phyloP scores from a whole-genome alignment of 306 rosid species.

The Trifolium subterraneum region DNA sequence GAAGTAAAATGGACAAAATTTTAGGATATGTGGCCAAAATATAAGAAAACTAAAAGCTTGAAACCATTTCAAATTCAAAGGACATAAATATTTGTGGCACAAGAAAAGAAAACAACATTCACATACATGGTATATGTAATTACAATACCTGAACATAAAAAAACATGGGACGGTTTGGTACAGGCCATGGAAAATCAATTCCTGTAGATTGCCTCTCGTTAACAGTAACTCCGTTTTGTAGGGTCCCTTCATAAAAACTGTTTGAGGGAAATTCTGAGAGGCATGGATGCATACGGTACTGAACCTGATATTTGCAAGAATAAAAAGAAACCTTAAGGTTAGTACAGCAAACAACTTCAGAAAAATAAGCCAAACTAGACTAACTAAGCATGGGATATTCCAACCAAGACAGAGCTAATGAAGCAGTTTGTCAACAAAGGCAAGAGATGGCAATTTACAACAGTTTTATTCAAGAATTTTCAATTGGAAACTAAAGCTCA shows the following conservation, averaged over 20 bases:
- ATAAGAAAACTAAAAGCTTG: neutral
- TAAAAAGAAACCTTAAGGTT: conserved; percentile 10
- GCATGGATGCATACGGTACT: conserved; percentile 99
- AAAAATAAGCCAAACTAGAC: conserved; percentile 19
- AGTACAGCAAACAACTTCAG: conserved; percentile 6
- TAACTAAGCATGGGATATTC: conserved; percentile 6
- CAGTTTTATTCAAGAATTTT: neutral
- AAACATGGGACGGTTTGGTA: conserved; percentile 98
- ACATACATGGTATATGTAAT: conserved; percentile 8
- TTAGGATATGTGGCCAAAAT: neutral
- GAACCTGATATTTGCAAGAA: conserved; percentile 67
- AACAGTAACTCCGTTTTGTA: conserved; percentile 97
- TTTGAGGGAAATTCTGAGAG: conserved; percentile 98
- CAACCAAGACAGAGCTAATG: neutral
- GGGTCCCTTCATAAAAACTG: conserved; percentile 97
- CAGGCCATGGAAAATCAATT: conserved; percentile 99
- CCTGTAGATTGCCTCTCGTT: conserved; percentile 94
- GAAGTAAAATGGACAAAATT: neutral
- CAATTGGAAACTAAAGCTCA: conserved; percentile 19
- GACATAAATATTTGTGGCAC: conserved; percentile 16
- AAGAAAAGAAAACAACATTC: conserved; percentile 15
- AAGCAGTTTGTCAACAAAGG: conserved; percentile 1
- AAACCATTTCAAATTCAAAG: neutral
- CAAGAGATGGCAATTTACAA: conserved; percentile 15
- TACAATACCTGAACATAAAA: conserved; percentile 91